Percentiles rank a stretch among this genome's conserved stretches.
phyloP scores from a whole-genome alignment of 2,329 filamentous ascomycete genomes.

The Aspergillus fumigatiaffinis region DNA sequence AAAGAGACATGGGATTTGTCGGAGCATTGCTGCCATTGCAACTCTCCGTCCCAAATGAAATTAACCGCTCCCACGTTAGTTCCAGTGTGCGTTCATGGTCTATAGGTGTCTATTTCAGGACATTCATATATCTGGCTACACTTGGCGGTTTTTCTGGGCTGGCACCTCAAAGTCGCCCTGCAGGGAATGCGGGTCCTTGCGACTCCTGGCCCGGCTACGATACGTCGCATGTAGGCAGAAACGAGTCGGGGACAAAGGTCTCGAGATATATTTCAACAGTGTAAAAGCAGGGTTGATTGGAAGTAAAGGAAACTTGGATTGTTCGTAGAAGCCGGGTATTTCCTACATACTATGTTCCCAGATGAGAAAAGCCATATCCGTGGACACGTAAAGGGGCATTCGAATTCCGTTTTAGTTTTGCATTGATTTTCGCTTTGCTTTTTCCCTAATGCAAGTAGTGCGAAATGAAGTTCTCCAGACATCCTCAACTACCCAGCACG shows the following conservation, averaged over 20 bases:
- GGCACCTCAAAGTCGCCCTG: no score
- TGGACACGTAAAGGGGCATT: slow-evolving; percentile 21
- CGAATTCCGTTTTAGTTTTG: slow-evolving; percentile 31
- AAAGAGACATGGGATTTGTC: not conserved
- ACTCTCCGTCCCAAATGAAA: not conserved
- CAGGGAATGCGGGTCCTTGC: no score
- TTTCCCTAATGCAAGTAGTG: slow-evolving; percentile 39
- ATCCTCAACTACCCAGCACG: slow-evolving; percentile 32
- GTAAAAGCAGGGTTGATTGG: not conserved
- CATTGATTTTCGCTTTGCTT: slow-evolving; percentile 32
- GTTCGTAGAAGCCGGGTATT: slow-evolving; percentile 15
- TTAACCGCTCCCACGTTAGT: not conserved
- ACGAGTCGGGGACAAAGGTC: not conserved
- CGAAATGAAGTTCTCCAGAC: slow-evolving; percentile 37
- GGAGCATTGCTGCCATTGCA: not conserved
- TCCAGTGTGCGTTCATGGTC: not conserved
- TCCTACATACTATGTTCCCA: slow-evolving; percentile 27
- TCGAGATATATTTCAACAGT: not conserved
- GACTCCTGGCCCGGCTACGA: no score
- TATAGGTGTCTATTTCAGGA: not conserved
- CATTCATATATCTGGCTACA: not conserved
- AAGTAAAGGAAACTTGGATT: slow-evolving; percentile 16
- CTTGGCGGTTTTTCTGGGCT: not conserved
- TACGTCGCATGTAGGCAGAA: no score
- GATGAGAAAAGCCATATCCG: slow-evolving; percentile 25